Percentiles rank a stretch among this genome's conserved stretches.
Evolutionary conservation across 768 basidiomycete species (phyloP).

Genomic region (Leccinum boreale): DNA sequence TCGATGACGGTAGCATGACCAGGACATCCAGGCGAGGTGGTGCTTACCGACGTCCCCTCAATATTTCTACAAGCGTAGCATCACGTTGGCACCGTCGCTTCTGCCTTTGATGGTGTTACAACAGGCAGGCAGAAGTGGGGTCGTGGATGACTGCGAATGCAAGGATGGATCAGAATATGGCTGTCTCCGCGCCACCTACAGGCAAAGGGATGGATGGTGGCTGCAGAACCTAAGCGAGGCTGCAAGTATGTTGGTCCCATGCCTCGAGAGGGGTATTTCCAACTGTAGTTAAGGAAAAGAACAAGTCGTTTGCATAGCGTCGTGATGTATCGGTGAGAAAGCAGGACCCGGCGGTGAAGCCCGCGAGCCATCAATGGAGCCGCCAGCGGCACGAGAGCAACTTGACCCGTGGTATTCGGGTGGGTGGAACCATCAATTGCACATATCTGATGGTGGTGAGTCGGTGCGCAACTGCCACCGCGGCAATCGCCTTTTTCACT

Average conservation of each 20-base stretch:
- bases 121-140: conserved; percentile 24
- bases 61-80: conserved; percentile 24
- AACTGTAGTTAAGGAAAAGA: conserved; percentile 7
- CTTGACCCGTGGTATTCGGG: conserved; percentile 6
- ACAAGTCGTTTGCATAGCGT: conserved; percentile 2
- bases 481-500: conserved; percentile 15
- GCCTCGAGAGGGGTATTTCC: conserved; percentile 18
- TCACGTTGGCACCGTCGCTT: conserved; percentile 29
- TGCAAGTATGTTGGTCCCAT: conserved; percentile 19
- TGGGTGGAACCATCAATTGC: neutral
- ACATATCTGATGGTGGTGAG: conserved; percentile 6
- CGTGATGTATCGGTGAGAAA: conserved; percentile 8
- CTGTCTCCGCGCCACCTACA: conserved; percentile 26
- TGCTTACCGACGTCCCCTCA: conserved; percentile 23
- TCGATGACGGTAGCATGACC: conserved; percentile 4
- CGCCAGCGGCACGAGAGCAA: neutral
- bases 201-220: conserved; percentile 22
- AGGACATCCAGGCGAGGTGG: conserved; percentile 12
- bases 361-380: conserved; percentile 1
- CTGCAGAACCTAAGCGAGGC: conserved; percentile 29
- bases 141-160: conserved; percentile 20
- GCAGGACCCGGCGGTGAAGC: conserved; percentile 1
- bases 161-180: conserved; percentile 18
- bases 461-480: conserved; percentile 10
- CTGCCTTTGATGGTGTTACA: conserved; percentile 20